Conservation (phyloP, 2,329 filamentous ascomycete species). For the Xylaria digitata region DNA sequence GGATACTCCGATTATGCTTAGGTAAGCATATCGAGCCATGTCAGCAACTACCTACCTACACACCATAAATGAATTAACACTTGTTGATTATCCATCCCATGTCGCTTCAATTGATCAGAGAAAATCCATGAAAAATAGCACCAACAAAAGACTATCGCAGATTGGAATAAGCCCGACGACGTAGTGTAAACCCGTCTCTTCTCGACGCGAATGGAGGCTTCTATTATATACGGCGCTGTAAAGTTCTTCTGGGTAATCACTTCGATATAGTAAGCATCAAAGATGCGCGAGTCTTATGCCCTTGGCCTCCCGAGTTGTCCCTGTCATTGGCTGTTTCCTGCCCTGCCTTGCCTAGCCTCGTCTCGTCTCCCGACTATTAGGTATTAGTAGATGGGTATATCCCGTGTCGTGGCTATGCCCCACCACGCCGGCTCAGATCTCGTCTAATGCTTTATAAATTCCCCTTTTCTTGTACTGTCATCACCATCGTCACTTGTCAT, state of each 20-base stretch:
- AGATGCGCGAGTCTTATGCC: background rate
- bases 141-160: background rate
- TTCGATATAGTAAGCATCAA: background rate
- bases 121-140: too few relatives aligned
- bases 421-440: constrained; percentile 16
- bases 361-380: constrained; percentile 27
- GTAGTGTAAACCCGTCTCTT: background rate
- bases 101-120: too few relatives aligned
- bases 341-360: background rate
- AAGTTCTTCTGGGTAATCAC: background rate
- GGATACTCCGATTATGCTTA: constrained; percentile 37
- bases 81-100: too few relatives aligned
- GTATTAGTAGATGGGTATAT: constrained; percentile 37
- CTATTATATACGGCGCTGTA: constrained; percentile 20
- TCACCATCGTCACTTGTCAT: constrained; percentile 31
- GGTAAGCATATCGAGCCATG: constrained; percentile 28
- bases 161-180: background rate
- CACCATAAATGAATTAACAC: too few relatives aligned
- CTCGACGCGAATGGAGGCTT: constrained; percentile 17
- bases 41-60: constrained; percentile 26
- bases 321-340: background rate
- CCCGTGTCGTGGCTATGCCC: constrained; percentile 28
- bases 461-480: constrained; percentile 20
- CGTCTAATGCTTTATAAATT: constrained; percentile 16
- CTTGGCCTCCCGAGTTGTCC: background rate